phyloP scores from a whole-genome alignment of 139 green algal genomes.

The Desmodesmus armatus region DNA sequence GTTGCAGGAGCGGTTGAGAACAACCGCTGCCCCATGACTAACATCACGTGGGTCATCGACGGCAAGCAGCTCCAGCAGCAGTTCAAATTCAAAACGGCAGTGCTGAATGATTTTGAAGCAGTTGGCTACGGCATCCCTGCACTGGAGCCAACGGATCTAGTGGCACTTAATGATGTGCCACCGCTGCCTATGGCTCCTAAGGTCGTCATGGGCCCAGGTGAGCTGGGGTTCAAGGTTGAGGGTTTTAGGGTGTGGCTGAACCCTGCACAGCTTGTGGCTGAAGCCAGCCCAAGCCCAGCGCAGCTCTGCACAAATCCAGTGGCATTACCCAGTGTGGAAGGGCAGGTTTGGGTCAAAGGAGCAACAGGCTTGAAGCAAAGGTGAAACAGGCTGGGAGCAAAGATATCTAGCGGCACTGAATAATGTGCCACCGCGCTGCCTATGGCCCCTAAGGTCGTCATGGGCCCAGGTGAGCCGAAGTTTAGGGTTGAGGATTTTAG shows the following conservation, averaged over 20 bases:
- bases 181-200: slow-evolving; percentile 49
- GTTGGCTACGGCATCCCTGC: slow-evolving; percentile 90
- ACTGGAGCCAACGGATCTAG: slow-evolving; percentile 66
- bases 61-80: slow-evolving; percentile 61
- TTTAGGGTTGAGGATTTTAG: no score
- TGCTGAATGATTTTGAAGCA: slow-evolving; percentile 97
- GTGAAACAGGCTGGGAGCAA: no score
- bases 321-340: no score
- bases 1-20: slow-evolving; percentile 85
- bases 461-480: background rate
- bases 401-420: slow-evolving; percentile 76
- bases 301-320: no score
- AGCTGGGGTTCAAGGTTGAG: no score
- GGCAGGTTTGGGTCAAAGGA: no score
- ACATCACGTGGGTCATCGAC: slow-evolving; percentile 87
- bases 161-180: slow-evolving; percentile 71
- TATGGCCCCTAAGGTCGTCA: slow-evolving; percentile 47
- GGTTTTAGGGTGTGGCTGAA: no score
- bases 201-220: slow-evolving; percentile 13
- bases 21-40: slow-evolving; percentile 91
- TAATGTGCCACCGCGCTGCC: slow-evolving; percentile 52
- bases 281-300: no score
- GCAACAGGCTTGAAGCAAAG: no score
- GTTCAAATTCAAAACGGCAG: slow-evolving; percentile 64
- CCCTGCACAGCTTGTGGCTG: no score